These are phyloP conservation scores for Lichtheimia ornata DNA, from an alignment of 371 early-diverging fungal genomes.

Conservation along the genomic window DNA sequence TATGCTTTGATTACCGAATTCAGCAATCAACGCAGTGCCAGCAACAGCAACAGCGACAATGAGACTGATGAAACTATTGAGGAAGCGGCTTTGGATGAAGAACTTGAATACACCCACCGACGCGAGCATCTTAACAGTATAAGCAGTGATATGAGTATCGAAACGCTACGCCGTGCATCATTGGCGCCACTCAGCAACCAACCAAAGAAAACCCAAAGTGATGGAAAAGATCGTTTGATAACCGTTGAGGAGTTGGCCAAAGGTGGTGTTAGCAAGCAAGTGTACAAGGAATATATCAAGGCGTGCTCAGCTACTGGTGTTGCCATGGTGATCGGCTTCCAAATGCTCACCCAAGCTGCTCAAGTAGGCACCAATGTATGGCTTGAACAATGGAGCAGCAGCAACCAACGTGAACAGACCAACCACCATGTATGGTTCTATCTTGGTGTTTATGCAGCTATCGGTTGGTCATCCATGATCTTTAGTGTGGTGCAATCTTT, in stretches of 20 bases:
- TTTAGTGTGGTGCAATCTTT: slow-evolving; percentile 74
- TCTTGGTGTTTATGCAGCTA: slow-evolving; percentile 76
- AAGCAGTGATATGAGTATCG: slow-evolving; percentile 35
- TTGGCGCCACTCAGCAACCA: slow-evolving; percentile 43
- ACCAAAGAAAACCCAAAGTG: slow-evolving; percentile 17
- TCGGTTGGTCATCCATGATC: slow-evolving; percentile 72
- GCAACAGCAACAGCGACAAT: slow-evolving; percentile 7
- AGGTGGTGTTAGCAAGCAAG: slow-evolving; percentile 74
- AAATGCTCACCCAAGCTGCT: slow-evolving; percentile 57
- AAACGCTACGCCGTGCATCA: slow-evolving; percentile 59
- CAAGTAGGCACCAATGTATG: slow-evolving; percentile 67
- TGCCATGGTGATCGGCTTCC: slow-evolving; percentile 52
- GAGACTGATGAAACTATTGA: slow-evolving; percentile 36
- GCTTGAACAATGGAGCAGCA: slow-evolving; percentile 71
- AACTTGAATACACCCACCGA: slow-evolving; percentile 25
- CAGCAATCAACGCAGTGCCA: slow-evolving; percentile 25
- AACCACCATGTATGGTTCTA: slow-evolving; percentile 55
- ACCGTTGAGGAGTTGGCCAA: slow-evolving; percentile 77
- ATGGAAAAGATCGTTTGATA: slow-evolving; percentile 56
- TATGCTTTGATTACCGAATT: slow-evolving; percentile 53
- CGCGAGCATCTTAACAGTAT: slow-evolving; percentile 44
- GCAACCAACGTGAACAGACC: slow-evolving; percentile 41
- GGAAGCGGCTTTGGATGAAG: slow-evolving; percentile 27
- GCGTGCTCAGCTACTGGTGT: slow-evolving; percentile 69
- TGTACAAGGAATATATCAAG: slow-evolving; percentile 78